Percentiles rank a stretch among this genome's conserved stretches.
Evolutionary conservation across 768 basidiomycete species (phyloP).

Genomic region (Scleroderma bovista): DNA sequence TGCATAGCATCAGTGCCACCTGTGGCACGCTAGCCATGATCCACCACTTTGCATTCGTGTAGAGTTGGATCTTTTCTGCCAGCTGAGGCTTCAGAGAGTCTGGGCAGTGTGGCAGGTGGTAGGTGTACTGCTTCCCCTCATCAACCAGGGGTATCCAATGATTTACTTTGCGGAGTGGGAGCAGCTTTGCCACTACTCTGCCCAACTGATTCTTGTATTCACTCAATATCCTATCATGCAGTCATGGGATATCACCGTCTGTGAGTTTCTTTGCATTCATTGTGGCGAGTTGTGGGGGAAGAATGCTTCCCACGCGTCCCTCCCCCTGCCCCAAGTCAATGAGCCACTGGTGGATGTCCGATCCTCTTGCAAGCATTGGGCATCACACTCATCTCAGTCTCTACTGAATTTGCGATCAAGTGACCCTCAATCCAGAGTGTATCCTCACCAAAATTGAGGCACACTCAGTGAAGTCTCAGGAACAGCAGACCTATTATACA

Average conservation of each 20-base stretch:
- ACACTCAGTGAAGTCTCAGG: slow-evolving; percentile 7
- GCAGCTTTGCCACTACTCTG: background rate
- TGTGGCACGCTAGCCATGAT: no score
- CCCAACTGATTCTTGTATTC: background rate
- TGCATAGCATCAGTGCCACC: slow-evolving; percentile 15
- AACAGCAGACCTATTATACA: slow-evolving; percentile 33
- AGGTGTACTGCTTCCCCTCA: background rate
- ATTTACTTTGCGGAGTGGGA: background rate
- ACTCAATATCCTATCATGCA: background rate
- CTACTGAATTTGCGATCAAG: background rate
- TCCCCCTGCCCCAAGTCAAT: background rate
- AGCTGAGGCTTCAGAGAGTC: background rate
- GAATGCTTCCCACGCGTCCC: background rate
- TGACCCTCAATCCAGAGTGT: background rate
- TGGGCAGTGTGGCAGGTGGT: background rate
- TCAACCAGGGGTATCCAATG: slow-evolving; percentile 13
- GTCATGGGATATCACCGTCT: background rate
- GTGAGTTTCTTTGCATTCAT: background rate
- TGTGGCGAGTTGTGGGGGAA: background rate
- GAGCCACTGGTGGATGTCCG: no score
- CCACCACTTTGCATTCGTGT: slow-evolving; percentile 34
- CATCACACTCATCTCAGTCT: background rate
- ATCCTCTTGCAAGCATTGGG: no score
- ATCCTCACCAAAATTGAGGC: slow-evolving; percentile 12
- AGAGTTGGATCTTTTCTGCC: slow-evolving; percentile 5